Base-by-base conservation (phyloP, 2,329 filamentous ascomycete species). In the Teratosphaeria destructans region DNA sequence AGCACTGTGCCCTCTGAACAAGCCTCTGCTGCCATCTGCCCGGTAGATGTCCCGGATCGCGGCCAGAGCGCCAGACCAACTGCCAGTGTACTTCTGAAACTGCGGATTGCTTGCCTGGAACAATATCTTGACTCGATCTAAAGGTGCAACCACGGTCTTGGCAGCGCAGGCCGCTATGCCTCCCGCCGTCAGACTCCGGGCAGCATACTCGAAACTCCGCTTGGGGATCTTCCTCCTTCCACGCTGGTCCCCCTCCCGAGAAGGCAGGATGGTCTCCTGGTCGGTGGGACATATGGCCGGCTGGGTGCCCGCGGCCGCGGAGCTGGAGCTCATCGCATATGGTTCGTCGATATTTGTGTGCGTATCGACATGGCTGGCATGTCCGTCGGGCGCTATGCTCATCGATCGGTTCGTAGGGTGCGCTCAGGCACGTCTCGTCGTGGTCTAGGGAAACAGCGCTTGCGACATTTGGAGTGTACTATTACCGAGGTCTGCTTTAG, bases 111-210 rank as follows among this genome's bases (percentile, higher is more conserved):
- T 90, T 57, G 94, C 88, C 74, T 99, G 94, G 77, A 99, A 97
- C 59, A 99, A 87, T 71, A 99, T 99, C 77, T 99, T 99, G 70
- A 99, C 94, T 65, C 94, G 87, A 76, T 99, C 94, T 64, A 99
- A 88, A 27, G 94, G 94, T 27, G 91, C 94, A 43, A 99, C 95
- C 6, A 95, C 80, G 0, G 93, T 96, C 80, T 99, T 99, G 62
- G 89, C 94, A 65, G 90, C 91, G 77, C 91, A 96, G 65, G 93
- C 94, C 57, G 94, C 94, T 61, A 96, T 66, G 16, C 94, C 94
- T 55, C 94, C 94, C 2, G 94, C 93, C 35, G 95, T 76, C 37
- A 89, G 90, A 62, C 88, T 94, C 67, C 89, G 85, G 75, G 90
- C 80, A 52, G 94, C 78, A 75, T 97, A 97, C 67, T 95, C 89